Base-by-base conservation (phyloP, 495 filamentous ascomycete genomes). In the Penicillium psychrofluorescens region DNA sequence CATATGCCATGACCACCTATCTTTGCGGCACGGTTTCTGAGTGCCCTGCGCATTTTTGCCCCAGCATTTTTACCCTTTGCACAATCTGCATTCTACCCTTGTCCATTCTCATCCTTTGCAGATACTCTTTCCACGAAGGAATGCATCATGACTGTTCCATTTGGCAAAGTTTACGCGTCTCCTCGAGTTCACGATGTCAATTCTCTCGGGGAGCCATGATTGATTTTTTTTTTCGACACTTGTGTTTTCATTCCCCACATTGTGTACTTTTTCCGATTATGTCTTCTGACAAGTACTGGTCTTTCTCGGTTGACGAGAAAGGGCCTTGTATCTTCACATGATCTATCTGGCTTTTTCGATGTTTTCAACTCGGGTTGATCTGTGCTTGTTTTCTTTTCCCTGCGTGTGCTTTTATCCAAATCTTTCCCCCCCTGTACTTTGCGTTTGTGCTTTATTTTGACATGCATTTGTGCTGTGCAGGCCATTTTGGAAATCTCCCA, bases 1-100 rank as follows among this genome's bases (percentile, higher is more conserved):
- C 54, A 52, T 48, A 53, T 66, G 58, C 54, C 54, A 61, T 56
- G 44, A 49, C 60, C 54, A 38, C 50, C 44, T 45, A 44, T 51
- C 44, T 22, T 22, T 22, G 22, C 22, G 22, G 22, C 22, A 22
- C 22, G 22, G 22, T 22, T 22, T 22, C 22, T 6, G 3, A 22
- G 22, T 22, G 22, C 22, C 22, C 2, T 34, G 32, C 10, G n/a
- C 32, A 11, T 10, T 34, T 57, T 44, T 40, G 52, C 57, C 54
- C 53, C 56, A 54, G 53, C 56, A 61, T 57, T 44, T 49, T 48
- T 49, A 46, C 49, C 37, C 40, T 46, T 44, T 28, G 13, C 46
- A 15, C 16, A 41, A 45, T 45, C 41, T 10, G 46, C 37, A 43
- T 44, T 38, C 53, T 55, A 31, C 37, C 43, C 41, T 22, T 22